A percentile compares a stretch with the other conserved stretches of the same genome.
phyloP scores from a whole-genome alignment of 768 basidiomycete genomes.

The Boletus pseudo-olivaceus region DNA sequence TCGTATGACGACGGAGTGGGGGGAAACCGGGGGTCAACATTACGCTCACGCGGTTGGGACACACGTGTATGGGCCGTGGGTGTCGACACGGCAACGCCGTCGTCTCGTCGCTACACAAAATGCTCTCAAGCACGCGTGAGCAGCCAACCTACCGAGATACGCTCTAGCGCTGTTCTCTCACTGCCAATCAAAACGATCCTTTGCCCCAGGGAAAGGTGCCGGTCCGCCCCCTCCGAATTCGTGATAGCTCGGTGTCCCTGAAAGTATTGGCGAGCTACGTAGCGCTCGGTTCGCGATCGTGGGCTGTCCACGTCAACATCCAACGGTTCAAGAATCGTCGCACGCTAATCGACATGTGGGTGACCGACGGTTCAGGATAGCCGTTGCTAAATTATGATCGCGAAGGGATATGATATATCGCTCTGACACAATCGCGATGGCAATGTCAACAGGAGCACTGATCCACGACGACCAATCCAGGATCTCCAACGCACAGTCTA shows the following conservation, averaged over 20 bases:
- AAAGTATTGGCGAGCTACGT: not conserved
- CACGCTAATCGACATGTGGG: not conserved
- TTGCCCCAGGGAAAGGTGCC: not conserved
- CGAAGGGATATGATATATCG: too few species aligned
- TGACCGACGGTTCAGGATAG: too few species aligned
- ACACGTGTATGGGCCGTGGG: not conserved
- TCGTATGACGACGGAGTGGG: not conserved
- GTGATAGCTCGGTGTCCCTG: not conserved
- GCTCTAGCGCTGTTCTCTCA: not conserved
- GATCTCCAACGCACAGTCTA: not conserved
- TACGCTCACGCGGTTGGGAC: not conserved
- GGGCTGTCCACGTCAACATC: not conserved
- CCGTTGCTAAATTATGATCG: too few species aligned
- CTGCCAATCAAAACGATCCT: not conserved
- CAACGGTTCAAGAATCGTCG: not conserved
- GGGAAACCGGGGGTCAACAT: conserved; percentile 1
- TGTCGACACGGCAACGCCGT: not conserved
- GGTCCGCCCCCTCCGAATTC: not conserved
- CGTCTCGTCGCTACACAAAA: not conserved
- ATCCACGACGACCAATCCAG: too few species aligned
- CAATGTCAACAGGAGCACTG: not conserved
- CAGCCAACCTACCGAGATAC: not conserved
- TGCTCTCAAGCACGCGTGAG: not conserved
- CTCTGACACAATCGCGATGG: too few species aligned
- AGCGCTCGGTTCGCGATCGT: too few species aligned